Conservation (phyloP, 305 asterid species). For the Solanum hybrid region DNA sequence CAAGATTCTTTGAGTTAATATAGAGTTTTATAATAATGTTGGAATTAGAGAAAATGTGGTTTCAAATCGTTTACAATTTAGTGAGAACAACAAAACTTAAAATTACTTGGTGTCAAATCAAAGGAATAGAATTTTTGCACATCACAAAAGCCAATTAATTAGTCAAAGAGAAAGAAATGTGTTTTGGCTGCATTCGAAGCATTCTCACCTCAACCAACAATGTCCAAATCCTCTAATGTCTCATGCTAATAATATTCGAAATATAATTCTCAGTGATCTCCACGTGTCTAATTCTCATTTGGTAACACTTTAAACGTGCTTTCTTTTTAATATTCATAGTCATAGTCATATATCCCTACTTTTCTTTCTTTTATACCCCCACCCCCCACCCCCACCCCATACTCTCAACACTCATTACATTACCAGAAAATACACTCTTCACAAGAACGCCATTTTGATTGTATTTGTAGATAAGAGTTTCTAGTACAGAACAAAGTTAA, state of each 20-base stretch:
- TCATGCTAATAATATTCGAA: neutral
- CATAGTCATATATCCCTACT: neutral
- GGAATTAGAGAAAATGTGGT: neutral
- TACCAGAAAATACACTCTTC: neutral
- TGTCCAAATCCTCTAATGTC: neutral
- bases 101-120: neutral
- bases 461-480: neutral
- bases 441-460: neutral
- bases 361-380: neutral
- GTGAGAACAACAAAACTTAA: neutral
- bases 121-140: neutral
- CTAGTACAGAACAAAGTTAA: neutral
- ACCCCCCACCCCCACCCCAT: neutral
- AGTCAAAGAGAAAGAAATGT: constrained; percentile 1
- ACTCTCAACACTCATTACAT: neutral
- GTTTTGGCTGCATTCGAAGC: neutral
- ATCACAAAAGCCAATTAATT: neutral
- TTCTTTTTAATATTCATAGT: neutral
- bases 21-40: neutral
- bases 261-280: neutral
- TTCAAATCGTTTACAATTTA: neutral
- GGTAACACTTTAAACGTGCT: constrained; percentile 13
- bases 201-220: constrained; percentile 5
- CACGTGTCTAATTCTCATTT: neutral
- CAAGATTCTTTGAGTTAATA: neutral